Evolutionary conservation across 192 early-diverging fungal species (phyloP), one percentile per base, ranked within the genome.

Genomic region (Pilaira anomala): DNA sequence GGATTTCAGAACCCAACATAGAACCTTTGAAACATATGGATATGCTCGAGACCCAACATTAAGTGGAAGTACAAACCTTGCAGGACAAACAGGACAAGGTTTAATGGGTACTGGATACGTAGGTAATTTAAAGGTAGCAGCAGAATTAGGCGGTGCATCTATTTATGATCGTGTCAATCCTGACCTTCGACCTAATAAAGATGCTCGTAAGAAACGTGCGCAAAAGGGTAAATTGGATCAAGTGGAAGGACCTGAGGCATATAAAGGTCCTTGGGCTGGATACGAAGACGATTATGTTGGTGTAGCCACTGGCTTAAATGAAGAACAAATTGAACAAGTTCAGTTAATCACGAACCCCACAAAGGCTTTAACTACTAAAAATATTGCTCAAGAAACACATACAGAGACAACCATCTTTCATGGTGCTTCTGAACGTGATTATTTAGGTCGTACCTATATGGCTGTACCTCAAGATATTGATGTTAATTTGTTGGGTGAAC

Each of bases 401-500:
- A 73, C 77, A 6, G 97, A 99, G 74, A 89, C 77, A 53, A 88
- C 92, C 1, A 78, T 71, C 18, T 95, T 97, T 75, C 96, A 99
- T 68, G 95, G 93, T 30, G 87, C 87, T 71, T 60, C 84, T 0
- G 90, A 93, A 72, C 78, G 74, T 30, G 96, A 99, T 76, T 98
- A 97, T 78, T 81, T 92, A 65, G 96, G 96, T 22, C 74, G 97
- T 48, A 95, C 96, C 7, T 99, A 98, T 66, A 95, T 99, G 91
- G 91, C 93, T 67, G 87, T 93, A 0, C 97, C 97, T n/a, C 77
- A 78, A 44, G 96, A 97, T 76, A 72, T 94, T 56, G 87, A 87
- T 63, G 80, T 85, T 60, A 89, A 96, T 68, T 68, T 96, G 51
- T 48, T 69, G 16, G 82, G 81, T 7, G 92, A 92, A 48, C 70